phyloP scores from a whole-genome alignment of 768 basidiomycete species.

The Chalciporus pseudorubinellus region DNA sequence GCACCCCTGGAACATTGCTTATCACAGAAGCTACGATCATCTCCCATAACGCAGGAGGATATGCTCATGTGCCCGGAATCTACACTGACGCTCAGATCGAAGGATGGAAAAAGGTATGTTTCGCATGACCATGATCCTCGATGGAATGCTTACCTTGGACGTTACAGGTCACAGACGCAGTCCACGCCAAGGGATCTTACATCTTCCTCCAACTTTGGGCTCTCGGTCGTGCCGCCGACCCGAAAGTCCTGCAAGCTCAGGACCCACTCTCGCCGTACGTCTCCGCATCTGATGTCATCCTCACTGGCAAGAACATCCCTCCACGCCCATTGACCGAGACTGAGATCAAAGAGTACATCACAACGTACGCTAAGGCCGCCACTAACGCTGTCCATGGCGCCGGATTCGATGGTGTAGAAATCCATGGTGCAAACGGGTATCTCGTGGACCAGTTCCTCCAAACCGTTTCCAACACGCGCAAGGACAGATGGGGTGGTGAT shows the following conservation, averaged over 20 bases:
- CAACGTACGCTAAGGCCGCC: slow-evolving; percentile 31
- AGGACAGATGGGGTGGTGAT: slow-evolving; percentile 67
- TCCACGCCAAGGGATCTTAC: slow-evolving; percentile 51
- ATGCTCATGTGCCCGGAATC: slow-evolving; percentile 55
- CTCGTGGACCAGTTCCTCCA: slow-evolving; percentile 64
- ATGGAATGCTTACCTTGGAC: neutral
- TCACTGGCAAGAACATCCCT: slow-evolving; percentile 14
- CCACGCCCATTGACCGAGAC: slow-evolving; percentile 19
- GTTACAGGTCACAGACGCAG: slow-evolving; percentile 56
- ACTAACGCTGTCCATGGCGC: slow-evolving; percentile 34
- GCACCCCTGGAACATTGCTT: slow-evolving; percentile 48
- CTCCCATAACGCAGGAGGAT: slow-evolving; percentile 47
- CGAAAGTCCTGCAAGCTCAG: slow-evolving; percentile 35
- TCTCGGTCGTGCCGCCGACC: slow-evolving; percentile 46
- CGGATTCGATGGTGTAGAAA: slow-evolving; percentile 48
- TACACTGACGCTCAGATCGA: slow-evolving; percentile 57
- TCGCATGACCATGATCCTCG: neutral
- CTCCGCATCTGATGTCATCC: slow-evolving; percentile 31
- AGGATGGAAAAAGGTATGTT: slow-evolving; percentile 47
- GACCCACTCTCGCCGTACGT: slow-evolving; percentile 30
- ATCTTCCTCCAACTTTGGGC: slow-evolving; percentile 54
- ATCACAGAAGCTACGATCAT: slow-evolving; percentile 59
- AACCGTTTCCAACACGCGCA: slow-evolving; percentile 52
- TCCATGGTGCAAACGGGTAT: slow-evolving; percentile 44
- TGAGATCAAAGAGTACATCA: slow-evolving; percentile 35